Conservation (phyloP, 768 basidiomycete species). For the Asterophora lycoperdoides region DNA sequence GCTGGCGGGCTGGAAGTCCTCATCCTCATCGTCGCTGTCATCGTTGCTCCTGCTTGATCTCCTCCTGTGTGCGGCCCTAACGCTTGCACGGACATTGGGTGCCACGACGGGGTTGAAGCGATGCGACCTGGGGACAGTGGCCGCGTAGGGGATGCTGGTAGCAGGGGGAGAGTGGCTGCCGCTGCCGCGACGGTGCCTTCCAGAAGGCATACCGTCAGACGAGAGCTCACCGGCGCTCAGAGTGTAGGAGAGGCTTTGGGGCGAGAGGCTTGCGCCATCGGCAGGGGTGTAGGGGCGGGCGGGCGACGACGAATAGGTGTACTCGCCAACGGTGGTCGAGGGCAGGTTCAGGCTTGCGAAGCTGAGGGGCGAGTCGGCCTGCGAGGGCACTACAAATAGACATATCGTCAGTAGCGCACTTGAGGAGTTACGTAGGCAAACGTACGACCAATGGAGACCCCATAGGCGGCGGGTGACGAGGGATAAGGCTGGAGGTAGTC, state of each 20-base stretch:
- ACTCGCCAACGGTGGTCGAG: constrained; percentile 45
- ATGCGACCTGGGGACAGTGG: constrained; percentile 68
- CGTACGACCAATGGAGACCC: constrained; percentile 64
- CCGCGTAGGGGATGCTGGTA: constrained; percentile 41
- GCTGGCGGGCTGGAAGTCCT: constrained; percentile 61
- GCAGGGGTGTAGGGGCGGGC: constrained; percentile 69
- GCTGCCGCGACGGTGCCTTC: constrained; percentile 67
- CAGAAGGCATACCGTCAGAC: constrained; percentile 65
- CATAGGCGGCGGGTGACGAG: constrained; percentile 49
- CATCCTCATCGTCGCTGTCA: constrained; percentile 69
- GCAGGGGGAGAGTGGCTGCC: constrained; percentile 49
- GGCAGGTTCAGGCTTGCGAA: constrained; percentile 60
- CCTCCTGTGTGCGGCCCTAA: constrained; percentile 40
- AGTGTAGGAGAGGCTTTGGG: constrained; percentile 64
- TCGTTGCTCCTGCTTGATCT: constrained; percentile 52
- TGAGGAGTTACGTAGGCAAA: constrained; percentile 14
- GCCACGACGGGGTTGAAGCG: constrained; percentile 75
- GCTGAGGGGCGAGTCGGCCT: constrained; percentile 54
- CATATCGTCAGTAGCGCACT: constrained; percentile 9
- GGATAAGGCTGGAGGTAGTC: constrained; percentile 73
- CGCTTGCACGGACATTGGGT: constrained; percentile 52
- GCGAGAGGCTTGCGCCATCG: constrained; percentile 58
- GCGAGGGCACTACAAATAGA: constrained; percentile 41
- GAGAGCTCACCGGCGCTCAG: constrained; percentile 68
- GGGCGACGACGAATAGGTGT: constrained; percentile 58